phyloP scores from a whole-genome alignment of 805 yeast species.

The Komagataella pastoris region DNA sequence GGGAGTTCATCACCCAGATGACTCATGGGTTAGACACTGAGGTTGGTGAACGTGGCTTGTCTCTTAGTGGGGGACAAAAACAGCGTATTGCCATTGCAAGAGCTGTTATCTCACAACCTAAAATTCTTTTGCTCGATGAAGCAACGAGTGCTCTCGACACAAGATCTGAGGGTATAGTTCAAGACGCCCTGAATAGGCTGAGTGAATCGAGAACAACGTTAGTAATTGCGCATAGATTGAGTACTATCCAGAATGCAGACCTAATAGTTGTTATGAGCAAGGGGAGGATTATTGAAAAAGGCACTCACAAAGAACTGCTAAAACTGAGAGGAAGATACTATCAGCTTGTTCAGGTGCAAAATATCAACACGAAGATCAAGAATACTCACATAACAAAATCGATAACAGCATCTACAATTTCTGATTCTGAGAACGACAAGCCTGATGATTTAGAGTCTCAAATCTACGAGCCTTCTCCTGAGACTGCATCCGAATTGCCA shows the following conservation, averaged over 20 bases:
- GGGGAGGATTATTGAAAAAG: constrained; percentile 37
- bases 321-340: constrained; percentile 13
- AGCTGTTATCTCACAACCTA: constrained; percentile 58
- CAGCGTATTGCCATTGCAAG: constrained; percentile 81
- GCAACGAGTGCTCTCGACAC: constrained; percentile 82
- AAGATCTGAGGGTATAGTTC: constrained; percentile 24
- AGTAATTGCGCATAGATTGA: constrained; percentile 43
- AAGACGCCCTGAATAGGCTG: constrained; percentile 23
- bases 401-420: constrained; percentile 8
- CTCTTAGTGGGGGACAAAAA: constrained; percentile 78
- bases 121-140: constrained; percentile 68
- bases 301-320: constrained; percentile 23
- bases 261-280: constrained; percentile 35
- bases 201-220: constrained; percentile 28
- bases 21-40: constrained; percentile 47
- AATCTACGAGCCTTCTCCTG: not conserved
- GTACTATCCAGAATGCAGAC: constrained; percentile 43
- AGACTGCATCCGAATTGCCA: not conserved
- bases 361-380: not conserved
- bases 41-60: constrained; percentile 32
- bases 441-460: constrained; percentile 8
- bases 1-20: constrained; percentile 38
- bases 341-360: constrained; percentile 22
- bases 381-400: constrained; percentile 4
- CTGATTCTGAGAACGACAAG: constrained; percentile 17